These are phyloP conservation scores for Debaryomyces robertsiae DNA, from an alignment of 1,139 yeast genomes.

Conservation along the genomic window DNA sequence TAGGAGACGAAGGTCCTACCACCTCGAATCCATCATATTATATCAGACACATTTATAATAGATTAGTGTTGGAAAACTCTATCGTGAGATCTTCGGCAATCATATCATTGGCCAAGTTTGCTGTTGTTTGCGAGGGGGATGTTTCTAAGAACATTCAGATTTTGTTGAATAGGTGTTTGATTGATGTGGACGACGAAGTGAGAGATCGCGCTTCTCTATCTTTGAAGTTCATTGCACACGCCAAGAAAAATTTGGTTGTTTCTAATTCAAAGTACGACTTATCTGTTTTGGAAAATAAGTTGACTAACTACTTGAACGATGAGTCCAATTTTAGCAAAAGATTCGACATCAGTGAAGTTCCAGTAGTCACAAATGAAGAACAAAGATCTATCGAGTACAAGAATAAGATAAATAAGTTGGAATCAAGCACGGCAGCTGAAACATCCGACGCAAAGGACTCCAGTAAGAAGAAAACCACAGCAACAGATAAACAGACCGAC, in stretches of 20 bases:
- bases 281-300: conserved; percentile 72
- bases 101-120: conserved; percentile 88
- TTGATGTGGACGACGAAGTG: conserved; percentile 93
- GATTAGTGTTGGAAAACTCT: conserved; percentile 94
- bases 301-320: conserved; percentile 69
- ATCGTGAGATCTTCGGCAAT: conserved; percentile 96
- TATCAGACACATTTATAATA: conserved; percentile 93
- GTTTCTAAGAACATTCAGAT: conserved; percentile 72
- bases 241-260: conserved; percentile 58
- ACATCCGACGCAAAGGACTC: conserved; percentile 13
- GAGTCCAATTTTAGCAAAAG: conserved; percentile 60
- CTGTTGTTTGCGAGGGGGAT: conserved; percentile 70
- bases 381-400: conserved; percentile 60
- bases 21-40: conserved; percentile 86
- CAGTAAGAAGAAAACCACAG: conserved; percentile 12
- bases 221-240: conserved; percentile 61
- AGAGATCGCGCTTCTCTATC: conserved; percentile 96
- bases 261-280: conserved; percentile 74
- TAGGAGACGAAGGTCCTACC: conserved; percentile 93
- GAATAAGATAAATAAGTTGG: conserved; percentile 58
- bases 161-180: conserved; percentile 78
- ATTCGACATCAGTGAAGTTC: conserved; percentile 72
- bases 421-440: conserved; percentile 21
- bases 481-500: conserved; percentile 18
- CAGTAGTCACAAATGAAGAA: conserved; percentile 64